A percentile compares a stretch with the other conserved stretches of the same genome.
Conservation (phyloP, 768 basidiomycete genomes). For the Gautieria morchelliformis region DNA sequence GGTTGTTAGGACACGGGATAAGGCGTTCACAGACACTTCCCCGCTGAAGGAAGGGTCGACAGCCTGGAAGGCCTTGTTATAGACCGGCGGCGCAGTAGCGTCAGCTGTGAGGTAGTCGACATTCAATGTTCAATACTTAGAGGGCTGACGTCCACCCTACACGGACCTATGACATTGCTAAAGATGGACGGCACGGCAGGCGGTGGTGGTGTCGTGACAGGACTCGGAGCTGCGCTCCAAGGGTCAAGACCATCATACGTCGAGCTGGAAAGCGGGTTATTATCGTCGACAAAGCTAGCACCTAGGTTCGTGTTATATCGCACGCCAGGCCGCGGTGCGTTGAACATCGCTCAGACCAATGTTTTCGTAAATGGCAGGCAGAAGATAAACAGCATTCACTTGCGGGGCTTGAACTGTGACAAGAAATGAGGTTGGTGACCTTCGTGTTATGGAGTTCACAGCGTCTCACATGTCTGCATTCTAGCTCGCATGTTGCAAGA, state of each 20-base stretch:
- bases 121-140: background rate
- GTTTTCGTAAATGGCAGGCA: background rate
- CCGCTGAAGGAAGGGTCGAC: conserved; percentile 65
- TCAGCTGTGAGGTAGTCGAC: conserved; percentile 39
- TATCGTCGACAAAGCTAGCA: conserved; percentile 46
- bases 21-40: conserved; percentile 72
- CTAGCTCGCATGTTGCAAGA: background rate
- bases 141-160: background rate
- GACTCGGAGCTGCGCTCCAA: conserved; percentile 57
- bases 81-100: conserved; percentile 71
- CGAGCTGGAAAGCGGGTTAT: conserved; percentile 46
- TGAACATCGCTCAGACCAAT: conserved; percentile 50
- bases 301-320: conserved; percentile 59
- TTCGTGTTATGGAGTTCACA: background rate
- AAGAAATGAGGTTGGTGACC: background rate
- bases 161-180: conserved; percentile 60
- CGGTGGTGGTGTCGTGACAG: conserved; percentile 43
- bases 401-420: conserved; percentile 6
- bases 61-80: conserved; percentile 61
- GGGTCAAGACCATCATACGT: conserved; percentile 48
- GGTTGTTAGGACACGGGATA: conserved; percentile 72
- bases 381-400: background rate
- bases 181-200: conserved; percentile 53
- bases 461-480: background rate
- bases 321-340: conserved; percentile 67